Base-by-base conservation (phyloP, 1,284 basidiomycete species). In the Tremellales sp. region DNA sequence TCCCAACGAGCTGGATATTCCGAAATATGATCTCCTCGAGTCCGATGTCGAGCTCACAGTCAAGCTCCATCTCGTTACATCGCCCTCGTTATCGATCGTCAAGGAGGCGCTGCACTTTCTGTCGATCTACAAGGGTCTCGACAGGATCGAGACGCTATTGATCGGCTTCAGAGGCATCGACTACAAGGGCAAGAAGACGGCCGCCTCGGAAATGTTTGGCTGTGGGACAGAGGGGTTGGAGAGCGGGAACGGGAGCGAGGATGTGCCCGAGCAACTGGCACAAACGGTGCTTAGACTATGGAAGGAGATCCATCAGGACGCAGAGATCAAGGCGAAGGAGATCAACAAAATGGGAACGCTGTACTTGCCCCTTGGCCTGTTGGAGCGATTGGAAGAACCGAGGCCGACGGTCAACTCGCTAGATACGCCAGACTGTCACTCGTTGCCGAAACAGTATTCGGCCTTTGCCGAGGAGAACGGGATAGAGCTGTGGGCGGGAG, bases 371-470 rank as follows among this genome's bases (percentile, higher is more conserved):
- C 43, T 65, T 10, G 50, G 54, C 2, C 39, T 65, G 6, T 43
- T 70, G 21, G 26, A 51, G 34, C 24, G 55, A 10, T 44, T 68
- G 19, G 27, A 27, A 2, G 26, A 32, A 18, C 34, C 42, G 24
- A 25, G 37, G 16, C 60, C 59, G 13, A 50, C 40, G 4, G 58
- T 67, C 40, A 71, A 73, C 50, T 60, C 66, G 37, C 44, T 73
- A 34, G 66, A 71, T 46, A 70, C 70, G 18, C 65, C 68, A 10
- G 71, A 73, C 52, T 72, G 70, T 51, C 65, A 68, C 52, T 61
- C 60, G 41, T 42, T 73, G 26, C 67, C 70, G 1, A 50, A 58
- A 21, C 67, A 68, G 13, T 66, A 66, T 40, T 56, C 61, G 10
- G 45, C 39, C 3, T 73, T 59, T 39, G 71, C 71, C 0, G 60